Evolutionary conservation across 768 basidiomycete genomes (phyloP).

Genomic region (Tricholoma sp.): DNA sequence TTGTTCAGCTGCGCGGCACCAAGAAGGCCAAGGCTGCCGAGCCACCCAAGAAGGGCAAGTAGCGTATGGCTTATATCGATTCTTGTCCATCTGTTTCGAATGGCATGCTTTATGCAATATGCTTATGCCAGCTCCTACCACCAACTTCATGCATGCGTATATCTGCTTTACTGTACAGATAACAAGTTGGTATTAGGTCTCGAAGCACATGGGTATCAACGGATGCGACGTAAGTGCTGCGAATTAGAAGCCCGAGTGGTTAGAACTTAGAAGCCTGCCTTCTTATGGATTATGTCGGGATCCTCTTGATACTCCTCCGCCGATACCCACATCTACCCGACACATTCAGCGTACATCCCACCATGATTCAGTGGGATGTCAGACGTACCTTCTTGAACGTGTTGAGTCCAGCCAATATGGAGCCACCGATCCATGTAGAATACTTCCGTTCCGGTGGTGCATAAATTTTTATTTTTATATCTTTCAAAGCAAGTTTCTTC

Average conservation of each 20-base stretch:
- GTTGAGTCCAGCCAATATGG: conserved; percentile 90
- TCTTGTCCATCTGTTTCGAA: background rate
- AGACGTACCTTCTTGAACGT: conserved; percentile 90
- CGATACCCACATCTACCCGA: conserved; percentile 93
- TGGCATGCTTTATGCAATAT: background rate
- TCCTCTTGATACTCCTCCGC: conserved; percentile 99
- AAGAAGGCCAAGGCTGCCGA: conserved; percentile 94
- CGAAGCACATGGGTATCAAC: conserved; percentile 26
- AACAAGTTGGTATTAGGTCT: conserved; percentile 15
- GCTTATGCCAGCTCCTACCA: background rate
- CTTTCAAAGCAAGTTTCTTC: conserved; percentile 91
- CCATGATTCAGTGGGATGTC: background rate
- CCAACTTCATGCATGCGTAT: conserved; percentile 10
- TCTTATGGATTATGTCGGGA: conserved; percentile 97
- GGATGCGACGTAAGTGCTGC: conserved; percentile 9
- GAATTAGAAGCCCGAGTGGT: conserved; percentile 13
- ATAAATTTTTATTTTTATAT: conserved; percentile 98
- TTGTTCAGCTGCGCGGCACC: conserved; percentile 80
- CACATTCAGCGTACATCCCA: background rate
- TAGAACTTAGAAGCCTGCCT: conserved; percentile 65
- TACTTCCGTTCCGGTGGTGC: conserved; percentile 99
- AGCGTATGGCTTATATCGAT: conserved; percentile 25
- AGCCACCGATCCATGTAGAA: conserved; percentile 96
- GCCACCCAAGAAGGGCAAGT: conserved; percentile 90
- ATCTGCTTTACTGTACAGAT: conserved; percentile 21